phyloP scores from a whole-genome alignment of 83 land plant species.

The Isoetes engelmannii region DNA sequence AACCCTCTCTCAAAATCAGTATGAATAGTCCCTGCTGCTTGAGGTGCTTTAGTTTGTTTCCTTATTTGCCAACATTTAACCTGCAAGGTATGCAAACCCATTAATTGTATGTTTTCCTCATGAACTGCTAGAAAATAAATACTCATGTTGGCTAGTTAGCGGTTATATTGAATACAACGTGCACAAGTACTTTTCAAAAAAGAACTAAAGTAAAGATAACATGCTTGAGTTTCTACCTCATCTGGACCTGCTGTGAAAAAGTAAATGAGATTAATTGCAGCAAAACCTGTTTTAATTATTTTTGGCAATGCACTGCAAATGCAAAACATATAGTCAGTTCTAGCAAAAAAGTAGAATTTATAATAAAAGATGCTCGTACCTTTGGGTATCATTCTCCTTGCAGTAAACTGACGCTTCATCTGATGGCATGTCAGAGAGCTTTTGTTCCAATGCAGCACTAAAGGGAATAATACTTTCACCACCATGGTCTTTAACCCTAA shows the following conservation, averaged over 20 bases:
- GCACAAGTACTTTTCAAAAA: too few relatives aligned
- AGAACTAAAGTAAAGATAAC: too few relatives aligned
- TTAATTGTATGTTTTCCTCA: too few relatives aligned
- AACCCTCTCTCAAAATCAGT: slow-evolving; percentile 96
- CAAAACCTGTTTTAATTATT: slow-evolving; percentile 96
- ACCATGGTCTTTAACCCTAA: slow-evolving; percentile 94
- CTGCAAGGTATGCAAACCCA: slow-evolving; percentile 25
- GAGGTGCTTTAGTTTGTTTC: slow-evolving; percentile 91
- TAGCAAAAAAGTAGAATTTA: neutral
- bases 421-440: slow-evolving; percentile 68
- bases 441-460: slow-evolving; percentile 69
- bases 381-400: slow-evolving; percentile 80
- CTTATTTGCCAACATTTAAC: slow-evolving; percentile 99
- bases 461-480: slow-evolving; percentile 85
- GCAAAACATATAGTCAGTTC: neutral
- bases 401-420: slow-evolving; percentile 92
- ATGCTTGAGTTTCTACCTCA: slow-evolving; percentile 52
- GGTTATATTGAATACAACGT: too few relatives aligned
- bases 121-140: too few relatives aligned
- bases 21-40: slow-evolving; percentile 98
- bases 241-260: slow-evolving; percentile 99
- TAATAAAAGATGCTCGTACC: slow-evolving; percentile 29
- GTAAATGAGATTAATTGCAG: slow-evolving; percentile 94
- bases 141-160: too few relatives aligned
- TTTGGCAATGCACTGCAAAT: slow-evolving; percentile 84